Conservation (phyloP, 2,329 filamentous ascomycete species). For the Nemania serpens region DNA sequence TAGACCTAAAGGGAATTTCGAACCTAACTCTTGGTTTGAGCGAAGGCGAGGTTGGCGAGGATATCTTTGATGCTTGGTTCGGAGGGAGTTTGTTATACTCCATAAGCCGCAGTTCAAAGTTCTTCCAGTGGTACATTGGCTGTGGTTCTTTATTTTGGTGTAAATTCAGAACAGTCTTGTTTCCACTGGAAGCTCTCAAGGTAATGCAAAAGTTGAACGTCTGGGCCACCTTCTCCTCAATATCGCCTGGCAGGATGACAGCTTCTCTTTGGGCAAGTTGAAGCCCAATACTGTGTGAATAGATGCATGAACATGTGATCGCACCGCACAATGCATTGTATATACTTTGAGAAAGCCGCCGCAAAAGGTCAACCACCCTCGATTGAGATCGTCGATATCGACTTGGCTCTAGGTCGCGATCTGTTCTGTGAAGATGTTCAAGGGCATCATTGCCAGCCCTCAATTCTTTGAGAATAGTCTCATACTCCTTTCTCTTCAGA, state of each 20-base stretch:
- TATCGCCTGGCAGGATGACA: background rate
- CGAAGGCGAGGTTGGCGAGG: background rate
- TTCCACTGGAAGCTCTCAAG: background rate
- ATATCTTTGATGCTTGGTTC: background rate
- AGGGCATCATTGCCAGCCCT: background rate
- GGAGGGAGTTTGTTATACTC: background rate
- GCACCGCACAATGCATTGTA: background rate
- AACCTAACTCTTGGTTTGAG: background rate
- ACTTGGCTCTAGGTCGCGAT: background rate
- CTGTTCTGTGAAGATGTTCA: background rate
- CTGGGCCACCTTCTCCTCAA: background rate
- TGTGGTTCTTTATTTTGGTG: background rate
- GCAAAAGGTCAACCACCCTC: conserved; percentile 2
- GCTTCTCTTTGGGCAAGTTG: background rate
- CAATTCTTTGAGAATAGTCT: conserved; percentile 6
- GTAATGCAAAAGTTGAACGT: background rate
- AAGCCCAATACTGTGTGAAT: conserved; percentile 8
- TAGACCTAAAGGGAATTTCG: too few species aligned
- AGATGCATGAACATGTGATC: conserved; percentile 1
- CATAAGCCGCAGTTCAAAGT: background rate
- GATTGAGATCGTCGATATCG: conserved; percentile 4
- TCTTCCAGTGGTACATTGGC: background rate
- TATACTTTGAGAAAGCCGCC: background rate
- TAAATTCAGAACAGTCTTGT: background rate
- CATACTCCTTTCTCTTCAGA: background rate